Evolutionary conservation across 768 basidiomycete genomes (phyloP), one percentile per base, ranked within the genome.

Genomic region (Melanogaster broomeanus): DNA sequence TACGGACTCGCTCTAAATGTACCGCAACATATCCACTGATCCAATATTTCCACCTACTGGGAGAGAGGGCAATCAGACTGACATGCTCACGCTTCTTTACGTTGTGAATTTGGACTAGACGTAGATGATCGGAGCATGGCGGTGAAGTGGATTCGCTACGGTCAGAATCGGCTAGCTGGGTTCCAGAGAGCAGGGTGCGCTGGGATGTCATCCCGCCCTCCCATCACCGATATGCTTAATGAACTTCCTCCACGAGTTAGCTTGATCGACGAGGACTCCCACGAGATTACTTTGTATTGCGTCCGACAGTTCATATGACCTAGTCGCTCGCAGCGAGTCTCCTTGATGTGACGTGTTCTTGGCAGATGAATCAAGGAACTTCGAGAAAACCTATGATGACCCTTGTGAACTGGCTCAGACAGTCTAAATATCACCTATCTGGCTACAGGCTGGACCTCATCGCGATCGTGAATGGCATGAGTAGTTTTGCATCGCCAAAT

Each of bases 241-340:
- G 53, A 57, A 38, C 52, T 66, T 30, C 55, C 70, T 21, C 69
- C 67, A 3, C 66, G 59, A 1, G 62, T 71, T 39, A 51, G 59
- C 51, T 55, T 72, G 13, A 64, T 62, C 15, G 51, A 60, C 18
- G 60, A 59, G 43, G 58, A 72, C 57, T 61, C 65, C 13, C 71
- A 71, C 49, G 71, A 69, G 15, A 68, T n/a, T 67, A 42, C 62
- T 74, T 21, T 74, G n/a, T n/a, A n/a, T 67, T 51, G 70, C 70
- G 18, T 68, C n/a, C n/a, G n/a, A n/a, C n/a, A n/a, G 69, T 40
- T 65, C 71, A 31, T 73, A 72, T 52, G 71, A 72, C 50, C 54
- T 67, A 27, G 72, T 70, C 3, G 66, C 69, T n/a, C 56, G 56
- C 45, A 61, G 61, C 27, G 49, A 49, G 24, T 69, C 72, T 18